Percentiles rank a stretch among this genome's conserved stretches.
Conservation (phyloP, 768 basidiomycete species). For the Panellus pusillus region DNA sequence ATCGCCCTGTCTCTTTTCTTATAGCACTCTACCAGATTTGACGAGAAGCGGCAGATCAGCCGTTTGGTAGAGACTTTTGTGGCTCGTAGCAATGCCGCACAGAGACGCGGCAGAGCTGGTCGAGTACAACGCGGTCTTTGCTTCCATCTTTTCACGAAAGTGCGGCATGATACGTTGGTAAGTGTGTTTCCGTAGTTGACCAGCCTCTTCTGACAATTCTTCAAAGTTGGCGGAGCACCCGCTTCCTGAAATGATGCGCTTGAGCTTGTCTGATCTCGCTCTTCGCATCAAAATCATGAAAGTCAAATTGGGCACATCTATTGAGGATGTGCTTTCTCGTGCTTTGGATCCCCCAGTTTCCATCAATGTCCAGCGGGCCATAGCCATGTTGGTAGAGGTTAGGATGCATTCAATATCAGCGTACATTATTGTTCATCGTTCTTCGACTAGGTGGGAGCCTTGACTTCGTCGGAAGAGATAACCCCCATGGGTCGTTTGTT, state of each 20-base stretch:
- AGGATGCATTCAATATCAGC: constrained; percentile 10
- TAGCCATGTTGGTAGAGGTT: constrained; percentile 89
- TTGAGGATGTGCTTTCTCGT: constrained; percentile 85
- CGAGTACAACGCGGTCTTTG: constrained; percentile 88
- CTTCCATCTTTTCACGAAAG: constrained; percentile 94
- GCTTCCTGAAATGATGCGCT: constrained; percentile 91
- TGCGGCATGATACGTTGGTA: constrained; percentile 78
- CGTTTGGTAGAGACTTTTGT: constrained; percentile 90
- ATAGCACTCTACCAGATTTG: constrained; percentile 56
- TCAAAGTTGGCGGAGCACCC: constrained; percentile 83
- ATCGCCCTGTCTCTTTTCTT: neutral
- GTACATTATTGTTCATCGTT: neutral
- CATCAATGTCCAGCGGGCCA: constrained; percentile 86
- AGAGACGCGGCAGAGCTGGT: constrained; percentile 87
- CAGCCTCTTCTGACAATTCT: constrained; percentile 1
- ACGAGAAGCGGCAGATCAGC: constrained; percentile 96
- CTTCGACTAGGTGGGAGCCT: constrained; percentile 66
- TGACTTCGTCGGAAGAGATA: constrained; percentile 86
- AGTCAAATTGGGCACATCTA: constrained; percentile 77
- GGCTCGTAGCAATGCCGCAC: constrained; percentile 87
- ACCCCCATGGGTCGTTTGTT: constrained; percentile 91
- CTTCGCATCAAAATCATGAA: constrained; percentile 94
- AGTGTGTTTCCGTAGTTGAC: constrained; percentile 12
- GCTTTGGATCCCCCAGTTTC: constrained; percentile 88
- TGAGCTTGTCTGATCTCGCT: constrained; percentile 90